A percentile compares a stretch with the other conserved stretches of the same genome.
These are phyloP conservation scores for Angophora floribunda DNA, from an alignment of 345 rosid species.

Conservation along the genomic window DNA sequence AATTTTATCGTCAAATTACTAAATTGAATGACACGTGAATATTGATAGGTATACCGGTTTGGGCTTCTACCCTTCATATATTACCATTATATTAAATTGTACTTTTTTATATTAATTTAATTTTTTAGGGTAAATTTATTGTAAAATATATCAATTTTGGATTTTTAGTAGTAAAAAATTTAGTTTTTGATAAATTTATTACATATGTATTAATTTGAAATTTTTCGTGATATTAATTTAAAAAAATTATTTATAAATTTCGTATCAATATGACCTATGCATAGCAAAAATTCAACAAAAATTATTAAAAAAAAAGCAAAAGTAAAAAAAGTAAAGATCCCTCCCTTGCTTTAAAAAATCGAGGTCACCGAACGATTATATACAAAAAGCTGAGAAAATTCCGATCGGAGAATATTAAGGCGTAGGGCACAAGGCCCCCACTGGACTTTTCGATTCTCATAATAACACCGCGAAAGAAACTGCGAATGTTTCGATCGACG, in stretches of 20 bases:
- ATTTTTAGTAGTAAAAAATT: too few relatives aligned
- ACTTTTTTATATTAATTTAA: too few relatives aligned
- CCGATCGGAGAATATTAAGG: not conserved
- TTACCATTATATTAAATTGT: rapidly evolving
- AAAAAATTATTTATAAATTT: not conserved
- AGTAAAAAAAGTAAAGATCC: not conserved
- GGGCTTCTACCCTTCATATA: rapidly evolving
- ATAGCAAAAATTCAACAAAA: rapidly evolving
- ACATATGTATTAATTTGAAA: too few relatives aligned
- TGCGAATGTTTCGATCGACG: not conserved
- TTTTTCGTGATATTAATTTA: too few relatives aligned
- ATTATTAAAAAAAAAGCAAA: not conserved
- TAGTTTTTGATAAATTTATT: too few relatives aligned
- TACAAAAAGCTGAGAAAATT: not conserved
- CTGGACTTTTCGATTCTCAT: not conserved
- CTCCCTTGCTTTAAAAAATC: not conserved
- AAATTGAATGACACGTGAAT: too few relatives aligned
- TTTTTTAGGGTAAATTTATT: rapidly evolving
- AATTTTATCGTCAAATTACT: too few relatives aligned
- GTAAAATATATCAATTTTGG: too few relatives aligned
- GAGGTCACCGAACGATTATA: not conserved
- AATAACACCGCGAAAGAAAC: not conserved
- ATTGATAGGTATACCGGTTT: too few relatives aligned
- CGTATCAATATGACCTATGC: rapidly evolving
- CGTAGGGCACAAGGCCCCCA: not conserved